Percentiles rank a stretch among this genome's conserved stretches.
phyloP scores from a whole-genome alignment of 164 flowering plant species.

The Nelumbo lutea region DNA sequence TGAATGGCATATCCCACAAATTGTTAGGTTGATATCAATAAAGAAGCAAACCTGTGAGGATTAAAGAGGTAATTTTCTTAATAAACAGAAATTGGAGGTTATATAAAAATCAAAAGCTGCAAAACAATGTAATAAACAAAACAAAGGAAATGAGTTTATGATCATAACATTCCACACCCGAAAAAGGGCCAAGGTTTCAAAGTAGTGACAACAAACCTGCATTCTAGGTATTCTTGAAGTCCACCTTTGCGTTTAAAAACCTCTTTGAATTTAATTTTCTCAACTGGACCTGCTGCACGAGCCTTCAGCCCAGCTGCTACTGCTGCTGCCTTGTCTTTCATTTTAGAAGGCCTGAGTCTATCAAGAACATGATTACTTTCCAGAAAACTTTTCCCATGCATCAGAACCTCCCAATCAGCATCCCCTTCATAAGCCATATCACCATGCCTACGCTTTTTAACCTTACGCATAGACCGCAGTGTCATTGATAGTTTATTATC shows the following conservation, averaged over 20 bases:
- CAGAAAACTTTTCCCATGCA: conserved; percentile 43
- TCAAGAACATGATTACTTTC: conserved; percentile 27
- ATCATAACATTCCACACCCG: too few relatives aligned
- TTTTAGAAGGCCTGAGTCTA: conserved; percentile 26
- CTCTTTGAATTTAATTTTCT: conserved; percentile 87
- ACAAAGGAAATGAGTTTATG: neutral
- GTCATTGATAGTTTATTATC: conserved; percentile 24
- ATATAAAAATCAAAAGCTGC: neutral
- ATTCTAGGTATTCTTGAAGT: conserved; percentile 79
- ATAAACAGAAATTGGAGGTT: neutral
- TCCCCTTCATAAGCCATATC: conserved; percentile 99
- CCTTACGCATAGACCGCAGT: conserved; percentile 49
- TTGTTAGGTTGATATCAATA: neutral
- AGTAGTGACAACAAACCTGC: conserved; percentile 58
- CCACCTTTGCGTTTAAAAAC: conserved; percentile 89
- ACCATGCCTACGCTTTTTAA: conserved; percentile 67
- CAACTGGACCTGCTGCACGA: conserved; percentile 66
- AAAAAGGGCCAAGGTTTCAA: conserved; percentile 6
- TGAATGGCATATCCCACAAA: too few relatives aligned
- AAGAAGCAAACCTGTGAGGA: neutral
- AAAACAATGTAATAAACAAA: neutral
- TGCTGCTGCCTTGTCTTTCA: conserved; percentile 62
- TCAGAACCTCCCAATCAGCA: conserved; percentile 71
- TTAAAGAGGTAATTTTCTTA: neutral
- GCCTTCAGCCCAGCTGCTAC: conserved; percentile 90